These are phyloP conservation scores for Fermentozyma sake DNA, from an alignment of 1,139 yeast species.

Conservation along the genomic window DNA sequence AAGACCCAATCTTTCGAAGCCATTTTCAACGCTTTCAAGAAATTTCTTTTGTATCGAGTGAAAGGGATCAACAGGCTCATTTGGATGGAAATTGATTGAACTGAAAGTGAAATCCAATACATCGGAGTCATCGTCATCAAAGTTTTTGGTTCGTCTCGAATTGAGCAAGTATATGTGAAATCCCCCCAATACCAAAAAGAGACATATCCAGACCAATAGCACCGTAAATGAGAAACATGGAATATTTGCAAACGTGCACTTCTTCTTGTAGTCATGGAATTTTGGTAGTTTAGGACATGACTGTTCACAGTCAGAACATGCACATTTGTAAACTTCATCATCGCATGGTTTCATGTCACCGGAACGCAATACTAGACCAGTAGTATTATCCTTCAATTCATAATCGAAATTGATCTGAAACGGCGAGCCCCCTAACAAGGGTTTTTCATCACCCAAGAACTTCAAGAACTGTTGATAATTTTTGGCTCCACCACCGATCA, in stretches of 20 bases:
- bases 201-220: constrained; percentile 43
- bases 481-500: constrained; percentile 93
- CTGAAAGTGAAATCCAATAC: constrained; percentile 1
- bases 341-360: constrained; percentile 53
- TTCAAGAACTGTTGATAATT: constrained; percentile 69
- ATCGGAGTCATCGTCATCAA: constrained; percentile 2
- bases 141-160: neutral
- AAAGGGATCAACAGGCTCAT: constrained; percentile 1
- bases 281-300: constrained; percentile 69
- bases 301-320: constrained; percentile 84
- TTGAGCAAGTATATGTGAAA: constrained; percentile 18
- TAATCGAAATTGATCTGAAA: constrained; percentile 82
- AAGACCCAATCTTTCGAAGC: constrained; percentile 45
- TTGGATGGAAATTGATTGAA: neutral
- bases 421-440: constrained; percentile 90
- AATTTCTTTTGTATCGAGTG: constrained; percentile 6
- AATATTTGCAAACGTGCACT: constrained; percentile 56
- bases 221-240: constrained; percentile 74
- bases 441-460: constrained; percentile 92
- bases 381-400: constrained; percentile 21
- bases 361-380: constrained; percentile 20
- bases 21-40: constrained; percentile 15
- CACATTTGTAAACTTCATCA: constrained; percentile 66
- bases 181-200: constrained; percentile 33
- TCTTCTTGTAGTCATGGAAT: constrained; percentile 27